Percentiles rank a stretch among this genome's conserved stretches.
These are phyloP conservation scores for Starmerella apis DNA, from an alignment of 805 yeast species.

Conservation along the genomic window DNA sequence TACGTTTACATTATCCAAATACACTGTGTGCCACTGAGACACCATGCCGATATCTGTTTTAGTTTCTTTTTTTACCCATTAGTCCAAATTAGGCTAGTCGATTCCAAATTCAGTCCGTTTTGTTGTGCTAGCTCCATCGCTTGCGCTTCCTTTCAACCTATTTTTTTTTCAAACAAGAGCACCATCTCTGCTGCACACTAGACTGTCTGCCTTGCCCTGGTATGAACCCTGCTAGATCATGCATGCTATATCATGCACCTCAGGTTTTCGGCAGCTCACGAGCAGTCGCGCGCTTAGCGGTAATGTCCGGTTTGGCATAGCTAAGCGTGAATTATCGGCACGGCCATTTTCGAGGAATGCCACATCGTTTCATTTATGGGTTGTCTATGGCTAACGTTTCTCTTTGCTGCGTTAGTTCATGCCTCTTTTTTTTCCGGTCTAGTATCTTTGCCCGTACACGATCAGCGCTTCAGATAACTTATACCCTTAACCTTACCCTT, in stretches of 20 bases:
- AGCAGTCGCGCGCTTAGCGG: not conserved
- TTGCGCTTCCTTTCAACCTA: not conserved
- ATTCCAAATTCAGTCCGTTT: not conserved
- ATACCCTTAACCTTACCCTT: not conserved
- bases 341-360: too few relatives aligned
- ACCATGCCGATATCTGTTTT: not conserved
- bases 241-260: not conserved
- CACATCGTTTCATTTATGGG: too few relatives aligned
- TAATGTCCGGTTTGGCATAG: not conserved
- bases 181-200: not conserved
- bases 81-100: not conserved
- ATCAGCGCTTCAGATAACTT: constrained; percentile 1
- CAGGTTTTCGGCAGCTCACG: not conserved
- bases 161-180: not conserved
- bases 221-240: not conserved
- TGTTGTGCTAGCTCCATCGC: not conserved
- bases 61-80: not conserved
- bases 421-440: not conserved
- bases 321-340: too few relatives aligned
- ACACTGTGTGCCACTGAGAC: not conserved
- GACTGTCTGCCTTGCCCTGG: not conserved
- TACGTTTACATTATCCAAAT: not conserved
- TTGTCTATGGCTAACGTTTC: too few relatives aligned
- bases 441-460: not conserved
- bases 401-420: too few relatives aligned